A percentile compares a stretch with the other conserved stretches of the same genome.
These are phyloP conservation scores for Ambrosiella beaveri DNA, from an alignment of 2,329 filamentous ascomycete genomes.

Conservation along the genomic window DNA sequence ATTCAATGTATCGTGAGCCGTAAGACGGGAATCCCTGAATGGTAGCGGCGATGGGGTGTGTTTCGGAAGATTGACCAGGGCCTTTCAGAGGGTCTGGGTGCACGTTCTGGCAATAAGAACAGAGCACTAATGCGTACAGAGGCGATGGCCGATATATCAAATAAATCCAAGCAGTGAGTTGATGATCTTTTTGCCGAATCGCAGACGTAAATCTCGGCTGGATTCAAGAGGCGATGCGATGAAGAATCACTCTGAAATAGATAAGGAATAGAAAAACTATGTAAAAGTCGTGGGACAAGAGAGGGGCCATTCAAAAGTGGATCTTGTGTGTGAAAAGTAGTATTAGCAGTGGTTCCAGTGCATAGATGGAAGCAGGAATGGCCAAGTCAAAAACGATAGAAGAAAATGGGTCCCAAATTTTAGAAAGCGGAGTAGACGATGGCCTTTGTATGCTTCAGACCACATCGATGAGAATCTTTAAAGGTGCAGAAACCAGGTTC, in stretches of 20 bases:
- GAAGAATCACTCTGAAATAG: background rate
- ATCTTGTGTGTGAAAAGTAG: background rate
- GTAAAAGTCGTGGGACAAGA: background rate
- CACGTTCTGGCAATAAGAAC: background rate
- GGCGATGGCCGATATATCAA: background rate
- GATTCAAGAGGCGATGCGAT: background rate
- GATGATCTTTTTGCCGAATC: background rate
- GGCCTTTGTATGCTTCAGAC: background rate
- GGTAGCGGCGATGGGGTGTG: background rate
- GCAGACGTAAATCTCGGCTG: background rate
- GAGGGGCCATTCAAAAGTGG: background rate
- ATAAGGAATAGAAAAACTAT: background rate
- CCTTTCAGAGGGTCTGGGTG: background rate
- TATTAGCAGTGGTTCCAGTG: background rate
- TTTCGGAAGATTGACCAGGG: background rate
- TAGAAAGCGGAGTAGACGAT: background rate
- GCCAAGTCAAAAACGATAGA: background rate
- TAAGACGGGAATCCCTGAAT: background rate
- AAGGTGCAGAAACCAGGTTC: background rate
- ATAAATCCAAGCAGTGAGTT: background rate
- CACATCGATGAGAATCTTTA: background rate
- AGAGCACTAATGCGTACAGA: background rate
- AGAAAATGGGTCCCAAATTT: background rate
- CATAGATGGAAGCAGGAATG: background rate
- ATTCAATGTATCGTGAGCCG: background rate